A percentile compares a stretch with the other conserved stretches of the same genome.
Conservation (phyloP, 495 filamentous ascomycete species). For the Hypoxylon lienhwacheense region DNA sequence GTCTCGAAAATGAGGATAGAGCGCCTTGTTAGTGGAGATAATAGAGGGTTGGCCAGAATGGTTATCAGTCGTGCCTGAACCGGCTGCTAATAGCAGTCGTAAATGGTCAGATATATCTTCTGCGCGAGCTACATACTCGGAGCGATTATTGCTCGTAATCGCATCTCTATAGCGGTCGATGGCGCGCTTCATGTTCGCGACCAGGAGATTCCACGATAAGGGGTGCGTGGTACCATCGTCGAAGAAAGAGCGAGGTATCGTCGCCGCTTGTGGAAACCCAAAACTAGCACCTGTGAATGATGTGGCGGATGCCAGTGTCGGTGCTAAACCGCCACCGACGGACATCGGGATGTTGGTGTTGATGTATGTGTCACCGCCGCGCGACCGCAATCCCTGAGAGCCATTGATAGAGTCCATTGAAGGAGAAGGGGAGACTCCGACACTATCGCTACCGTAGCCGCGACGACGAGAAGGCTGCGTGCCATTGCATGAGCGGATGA, state of each 20-base stretch:
- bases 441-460: constrained; percentile 64
- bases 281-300: constrained; percentile 65
- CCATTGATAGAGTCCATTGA: constrained; percentile 87
- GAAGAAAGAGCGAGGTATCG: constrained; percentile 77
- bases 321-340: constrained; percentile 44
- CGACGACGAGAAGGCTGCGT: constrained; percentile 60
- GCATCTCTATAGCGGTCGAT: constrained; percentile 86
- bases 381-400: constrained; percentile 51
- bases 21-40: constrained; percentile 92
- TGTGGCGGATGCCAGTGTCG: constrained; percentile 64
- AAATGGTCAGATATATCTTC: constrained; percentile 98
- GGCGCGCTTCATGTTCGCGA: constrained; percentile 86
- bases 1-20: constrained; percentile 96
- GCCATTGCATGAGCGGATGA: constrained; percentile 22
- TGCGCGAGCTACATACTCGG: constrained; percentile 87
- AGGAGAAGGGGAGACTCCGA: constrained; percentile 76
- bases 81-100: constrained; percentile 88
- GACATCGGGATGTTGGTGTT: constrained; percentile 46
- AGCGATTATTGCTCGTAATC: constrained; percentile 74
- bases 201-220: constrained; percentile 82
- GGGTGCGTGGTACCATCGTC: constrained; percentile 76
- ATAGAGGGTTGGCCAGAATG: constrained; percentile 99
- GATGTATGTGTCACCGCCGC: constrained; percentile 50
- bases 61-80: constrained; percentile 95
- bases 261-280: constrained; percentile 57